These are phyloP conservation scores for Cladosporium sp. DNA, from an alignment of 2,329 filamentous ascomycete species.

Conservation along the genomic window DNA sequence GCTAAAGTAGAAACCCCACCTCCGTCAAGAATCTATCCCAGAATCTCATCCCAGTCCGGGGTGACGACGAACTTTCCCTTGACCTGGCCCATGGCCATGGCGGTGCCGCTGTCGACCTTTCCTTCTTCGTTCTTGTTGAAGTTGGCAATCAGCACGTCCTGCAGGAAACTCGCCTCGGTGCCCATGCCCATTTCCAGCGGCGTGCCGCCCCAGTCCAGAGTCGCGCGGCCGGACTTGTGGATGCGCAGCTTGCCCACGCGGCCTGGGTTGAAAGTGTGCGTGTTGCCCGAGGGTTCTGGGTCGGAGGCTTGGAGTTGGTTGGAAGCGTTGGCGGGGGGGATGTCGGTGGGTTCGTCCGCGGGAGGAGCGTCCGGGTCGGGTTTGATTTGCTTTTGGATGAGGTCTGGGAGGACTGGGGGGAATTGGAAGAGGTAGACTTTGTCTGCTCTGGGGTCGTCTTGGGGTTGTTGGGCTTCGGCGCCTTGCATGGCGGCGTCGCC, in stretches of 20 bases:
- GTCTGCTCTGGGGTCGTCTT: slow-evolving; percentile 43
- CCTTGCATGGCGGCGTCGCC: slow-evolving; percentile 39
- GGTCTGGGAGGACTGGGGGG: slow-evolving; percentile 57
- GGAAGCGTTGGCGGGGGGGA: slow-evolving; percentile 28
- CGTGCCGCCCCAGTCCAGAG: slow-evolving; percentile 59
- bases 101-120: slow-evolving; percentile 34
- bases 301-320: slow-evolving; percentile 30
- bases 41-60: slow-evolving; percentile 55
- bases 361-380: slow-evolving; percentile 21
- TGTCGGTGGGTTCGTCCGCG: slow-evolving; percentile 17
- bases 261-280: slow-evolving; percentile 43
- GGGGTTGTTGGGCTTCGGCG: slow-evolving; percentile 16
- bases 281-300: slow-evolving; percentile 32
- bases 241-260: slow-evolving; percentile 58
- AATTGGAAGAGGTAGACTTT: slow-evolving; percentile 61
- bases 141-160: slow-evolving; percentile 51
- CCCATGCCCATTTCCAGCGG: slow-evolving; percentile 55
- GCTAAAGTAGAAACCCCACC: slow-evolving; percentile 4
- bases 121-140: slow-evolving; percentile 24
- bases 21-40: slow-evolving; percentile 18
- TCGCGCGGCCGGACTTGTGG: slow-evolving; percentile 57
- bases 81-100: slow-evolving; percentile 57
- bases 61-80: slow-evolving; percentile 60
- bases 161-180: slow-evolving; percentile 52
- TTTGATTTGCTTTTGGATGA: slow-evolving; percentile 38